A percentile compares a stretch with the other conserved stretches of the same genome.
These are phyloP conservation scores for Acanthamoeba quina DNA, from an alignment of 208 protist species.

Conservation along the genomic window DNA sequence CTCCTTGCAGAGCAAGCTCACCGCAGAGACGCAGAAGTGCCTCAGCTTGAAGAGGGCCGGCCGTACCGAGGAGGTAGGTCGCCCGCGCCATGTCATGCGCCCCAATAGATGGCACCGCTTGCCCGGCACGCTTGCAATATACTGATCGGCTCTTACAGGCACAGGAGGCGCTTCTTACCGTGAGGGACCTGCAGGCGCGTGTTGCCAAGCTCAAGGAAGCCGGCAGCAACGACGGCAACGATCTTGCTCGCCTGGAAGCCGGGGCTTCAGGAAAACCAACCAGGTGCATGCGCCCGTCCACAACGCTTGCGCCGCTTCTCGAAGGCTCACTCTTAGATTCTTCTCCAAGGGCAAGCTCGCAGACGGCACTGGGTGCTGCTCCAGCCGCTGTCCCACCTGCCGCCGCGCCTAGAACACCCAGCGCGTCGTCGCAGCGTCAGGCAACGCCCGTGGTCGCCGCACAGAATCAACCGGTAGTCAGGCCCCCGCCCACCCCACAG, in stretches of 20 bases:
- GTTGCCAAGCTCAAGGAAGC: background rate
- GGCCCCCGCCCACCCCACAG: background rate
- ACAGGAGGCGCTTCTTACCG: background rate
- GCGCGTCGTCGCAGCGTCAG: background rate
- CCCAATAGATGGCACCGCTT: background rate
- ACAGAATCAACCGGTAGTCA: slow-evolving; percentile 20
- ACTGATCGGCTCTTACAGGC: background rate
- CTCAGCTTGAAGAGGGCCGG: slow-evolving; percentile 20
- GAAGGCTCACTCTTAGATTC: background rate
- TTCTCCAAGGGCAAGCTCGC: background rate
- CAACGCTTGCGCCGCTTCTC: background rate
- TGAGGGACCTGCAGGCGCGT: background rate
- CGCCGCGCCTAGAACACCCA: background rate
- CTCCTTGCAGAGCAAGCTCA: slow-evolving; percentile 8
- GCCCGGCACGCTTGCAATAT: background rate
- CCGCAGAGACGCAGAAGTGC: slow-evolving; percentile 10
- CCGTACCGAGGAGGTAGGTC: background rate
- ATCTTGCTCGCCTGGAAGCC: background rate
- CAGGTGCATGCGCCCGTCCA: background rate
- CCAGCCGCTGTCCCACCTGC: background rate
- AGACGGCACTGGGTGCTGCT: background rate
- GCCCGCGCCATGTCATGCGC: background rate
- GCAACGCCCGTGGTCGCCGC: background rate
- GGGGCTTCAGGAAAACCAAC: background rate
- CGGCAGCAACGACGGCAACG: background rate